A percentile compares a stretch with the other conserved stretches of the same genome.
Conservation (phyloP, 1,284 basidiomycete genomes). For the Meripilus lineatus region DNA sequence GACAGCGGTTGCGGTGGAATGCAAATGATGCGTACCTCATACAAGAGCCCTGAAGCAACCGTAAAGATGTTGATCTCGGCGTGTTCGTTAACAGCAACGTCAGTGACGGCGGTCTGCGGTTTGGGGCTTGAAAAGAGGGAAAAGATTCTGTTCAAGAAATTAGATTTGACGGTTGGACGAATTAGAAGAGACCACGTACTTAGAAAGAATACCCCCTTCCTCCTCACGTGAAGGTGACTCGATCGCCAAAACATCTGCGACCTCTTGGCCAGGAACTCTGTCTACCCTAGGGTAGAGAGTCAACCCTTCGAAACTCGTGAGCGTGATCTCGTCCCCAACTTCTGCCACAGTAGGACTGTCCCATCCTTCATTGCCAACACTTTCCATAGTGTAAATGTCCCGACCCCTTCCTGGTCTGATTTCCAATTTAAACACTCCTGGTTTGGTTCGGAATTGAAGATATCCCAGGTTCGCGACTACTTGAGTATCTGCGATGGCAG, state of each 20-base stretch:
- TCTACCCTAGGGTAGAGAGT: conserved; percentile 82
- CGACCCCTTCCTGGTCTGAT: conserved; percentile 81
- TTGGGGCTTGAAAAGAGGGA: conserved; percentile 45
- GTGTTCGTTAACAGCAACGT: conserved; percentile 36
- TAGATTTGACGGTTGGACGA: neutral
- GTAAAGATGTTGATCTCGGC: conserved; percentile 99
- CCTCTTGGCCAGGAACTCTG: conserved; percentile 75
- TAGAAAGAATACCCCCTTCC: conserved; percentile 41
- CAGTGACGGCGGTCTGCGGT: conserved; percentile 17
- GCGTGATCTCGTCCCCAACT: conserved; percentile 65
- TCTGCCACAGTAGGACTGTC: conserved; percentile 64
- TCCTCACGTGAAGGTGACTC: too few species aligned
- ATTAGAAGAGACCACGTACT: conserved; percentile 32
- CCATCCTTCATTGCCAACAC: conserved; percentile 82
- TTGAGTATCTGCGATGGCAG: conserved; percentile 73
- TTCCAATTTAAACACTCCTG: conserved; percentile 81
- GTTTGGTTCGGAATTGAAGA: conserved; percentile 91
- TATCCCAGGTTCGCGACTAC: conserved; percentile 96
- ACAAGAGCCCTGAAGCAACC: conserved; percentile 92
- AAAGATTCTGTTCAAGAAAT: conserved; percentile 37
- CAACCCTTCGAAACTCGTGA: conserved; percentile 85
- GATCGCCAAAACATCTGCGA: conserved; percentile 78
- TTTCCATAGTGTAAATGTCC: conserved; percentile 80
- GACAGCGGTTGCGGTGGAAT: conserved; percentile 10
- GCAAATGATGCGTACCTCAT: conserved; percentile 61